A percentile compares a stretch with the other conserved stretches of the same genome.
These are phyloP conservation scores for Kwoniella dejecticola DNA, from an alignment of 768 basidiomycete genomes.

Conservation along the genomic window DNA sequence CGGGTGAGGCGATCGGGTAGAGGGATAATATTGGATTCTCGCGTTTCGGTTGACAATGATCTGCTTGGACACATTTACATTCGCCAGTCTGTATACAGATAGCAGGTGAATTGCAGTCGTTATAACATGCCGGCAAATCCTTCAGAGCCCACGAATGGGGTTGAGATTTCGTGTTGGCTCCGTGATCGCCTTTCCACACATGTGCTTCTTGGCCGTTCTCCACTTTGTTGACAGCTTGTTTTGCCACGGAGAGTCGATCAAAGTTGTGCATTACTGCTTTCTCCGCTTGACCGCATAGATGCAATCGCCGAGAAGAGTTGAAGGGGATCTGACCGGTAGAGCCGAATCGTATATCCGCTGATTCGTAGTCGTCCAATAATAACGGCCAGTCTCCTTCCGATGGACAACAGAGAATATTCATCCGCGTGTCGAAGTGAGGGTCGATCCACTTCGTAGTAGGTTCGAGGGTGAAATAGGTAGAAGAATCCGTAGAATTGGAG, in stretches of 20 bases:
- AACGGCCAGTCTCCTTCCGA: constrained; percentile 52
- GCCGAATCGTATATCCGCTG: constrained; percentile 50
- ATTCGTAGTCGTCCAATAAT: constrained; percentile 51
- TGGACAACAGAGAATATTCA: constrained; percentile 53
- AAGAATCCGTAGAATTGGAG: constrained; percentile 25
- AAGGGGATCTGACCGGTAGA: constrained; percentile 51
- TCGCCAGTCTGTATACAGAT: constrained; percentile 54
- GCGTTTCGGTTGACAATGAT: constrained; percentile 44
- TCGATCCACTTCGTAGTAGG: constrained; percentile 21
- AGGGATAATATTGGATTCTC: constrained; percentile 41
- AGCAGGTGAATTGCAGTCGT: constrained; percentile 52
- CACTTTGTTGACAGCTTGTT: constrained; percentile 14
- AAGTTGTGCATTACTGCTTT: constrained; percentile 29
- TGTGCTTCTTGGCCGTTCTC: constrained; percentile 16
- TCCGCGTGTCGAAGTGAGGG: constrained; percentile 47
- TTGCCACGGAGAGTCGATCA: constrained; percentile 15
- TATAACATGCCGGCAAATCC: constrained; percentile 52
- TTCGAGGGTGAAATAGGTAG: constrained; percentile 33
- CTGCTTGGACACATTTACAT: constrained; percentile 53
- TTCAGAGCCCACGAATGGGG: constrained; percentile 47
- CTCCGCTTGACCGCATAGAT: constrained; percentile 39
- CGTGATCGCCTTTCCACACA: constrained; percentile 8
- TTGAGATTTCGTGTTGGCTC: constrained; percentile 2
- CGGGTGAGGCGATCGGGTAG: constrained; percentile 16
- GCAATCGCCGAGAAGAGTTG: constrained; percentile 41